Evolutionary conservation across 495 filamentous ascomycete species (phyloP).

Genomic region (Aspergillus asperescens): DNA sequence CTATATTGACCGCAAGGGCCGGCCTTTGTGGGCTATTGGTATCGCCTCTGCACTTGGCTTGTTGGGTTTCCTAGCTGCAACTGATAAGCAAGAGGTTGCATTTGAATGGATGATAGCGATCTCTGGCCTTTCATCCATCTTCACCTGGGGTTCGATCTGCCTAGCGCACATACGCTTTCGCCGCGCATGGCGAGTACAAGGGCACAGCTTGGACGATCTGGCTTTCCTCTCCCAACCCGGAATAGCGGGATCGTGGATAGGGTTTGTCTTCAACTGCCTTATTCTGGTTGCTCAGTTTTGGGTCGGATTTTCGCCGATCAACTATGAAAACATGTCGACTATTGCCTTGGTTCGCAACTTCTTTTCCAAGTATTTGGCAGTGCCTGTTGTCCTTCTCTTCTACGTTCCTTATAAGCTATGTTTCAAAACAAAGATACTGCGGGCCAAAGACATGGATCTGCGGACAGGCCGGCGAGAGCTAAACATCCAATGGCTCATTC

Average conservation of each 20-base stretch:
- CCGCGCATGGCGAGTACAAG: slow-evolving; percentile 63
- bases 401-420: slow-evolving; percentile 79
- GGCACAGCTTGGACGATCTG: slow-evolving; percentile 66
- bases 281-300: slow-evolving; percentile 94
- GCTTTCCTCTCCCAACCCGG: slow-evolving; percentile 78
- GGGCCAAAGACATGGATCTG: slow-evolving; percentile 71
- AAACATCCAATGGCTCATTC: slow-evolving; percentile 67
- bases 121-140: slow-evolving; percentile 80
- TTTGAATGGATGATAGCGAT: slow-evolving; percentile 88
- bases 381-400: slow-evolving; percentile 69
- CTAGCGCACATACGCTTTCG: slow-evolving; percentile 90
- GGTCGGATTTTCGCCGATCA: slow-evolving; percentile 78
- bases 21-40: slow-evolving; percentile 68
- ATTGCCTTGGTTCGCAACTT: slow-evolving; percentile 53
- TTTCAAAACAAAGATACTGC: slow-evolving; percentile 63
- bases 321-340: slow-evolving; percentile 40
- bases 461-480: slow-evolving; percentile 84
- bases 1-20: slow-evolving; percentile 80
- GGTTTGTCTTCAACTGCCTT: slow-evolving; percentile 69
- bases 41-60: slow-evolving; percentile 67
- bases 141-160: slow-evolving; percentile 92
- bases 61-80: slow-evolving; percentile 72
- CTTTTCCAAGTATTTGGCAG: slow-evolving; percentile 75
- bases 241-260: slow-evolving; percentile 76
- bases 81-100: slow-evolving; percentile 54